Base-by-base conservation (phyloP, 345 rosid species). In the Pelargonium nanum region DNA sequence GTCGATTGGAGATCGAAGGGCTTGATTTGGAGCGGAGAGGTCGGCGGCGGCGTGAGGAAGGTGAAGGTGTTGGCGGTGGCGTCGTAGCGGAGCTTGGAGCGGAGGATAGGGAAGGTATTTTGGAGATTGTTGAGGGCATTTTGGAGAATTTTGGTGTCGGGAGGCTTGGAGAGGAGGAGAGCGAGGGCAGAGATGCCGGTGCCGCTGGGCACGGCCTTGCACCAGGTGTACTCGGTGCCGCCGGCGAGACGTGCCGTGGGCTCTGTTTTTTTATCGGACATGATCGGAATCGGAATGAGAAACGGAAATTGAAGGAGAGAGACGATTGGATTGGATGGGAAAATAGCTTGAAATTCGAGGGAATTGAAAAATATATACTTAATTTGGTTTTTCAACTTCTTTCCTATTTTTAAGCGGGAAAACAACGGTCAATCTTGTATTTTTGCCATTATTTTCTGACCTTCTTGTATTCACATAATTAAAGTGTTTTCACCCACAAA, bases 111-210 rank as follows among this genome's bases (percentile, higher is more conserved):
- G 30, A 82, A 79, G 77, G 70, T 55, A 70, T 51, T 67, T 70
- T 76, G 93, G 72, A 88, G 84, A 4, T 59, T 66, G 65, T 52
- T 56, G 75, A 88, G 74, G 71, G 82, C 75, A 19, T 44, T 60
- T 65, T 81, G 80, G 70, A 85, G 74, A 68, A 60, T 44, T 4
- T 60, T 40, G 53, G 79, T 61, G 22, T 74, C 48, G 0, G 83
- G 88, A 0, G 59, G 65, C 59, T 74, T 75, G n/a, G 81, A 63
- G 4, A 84, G 72, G 60, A 74, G 75, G 60, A 88, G 90, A 25
- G 80, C 78, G 3, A 88, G 65, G 59, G 82, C 96, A 4, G 96
- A 81, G 72, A 82, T 80, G 48, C 96, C 93, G 1, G 93, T 88
- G 55, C 96, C 96, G 4, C 59, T 57, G 0, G 85, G 74, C 5